A percentile compares a stretch with the other conserved stretches of the same genome.
Conservation (phyloP, 345 rosid species). For the Garcia nutans region DNA sequence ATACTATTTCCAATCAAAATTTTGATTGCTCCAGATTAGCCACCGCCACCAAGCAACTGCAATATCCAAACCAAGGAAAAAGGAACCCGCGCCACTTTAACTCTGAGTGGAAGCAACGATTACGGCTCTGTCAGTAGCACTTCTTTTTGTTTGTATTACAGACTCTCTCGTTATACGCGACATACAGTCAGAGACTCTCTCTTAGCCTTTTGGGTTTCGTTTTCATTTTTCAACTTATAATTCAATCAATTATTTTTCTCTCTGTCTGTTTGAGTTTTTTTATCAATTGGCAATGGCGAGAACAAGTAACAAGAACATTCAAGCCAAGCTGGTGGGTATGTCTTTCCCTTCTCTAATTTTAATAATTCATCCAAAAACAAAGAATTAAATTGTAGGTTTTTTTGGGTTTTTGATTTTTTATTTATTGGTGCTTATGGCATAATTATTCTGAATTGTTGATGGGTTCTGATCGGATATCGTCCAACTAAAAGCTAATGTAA, state of each 20-base stretch:
- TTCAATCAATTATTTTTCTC: background rate
- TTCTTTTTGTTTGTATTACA: background rate
- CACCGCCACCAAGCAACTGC: background rate
- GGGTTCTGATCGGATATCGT: background rate
- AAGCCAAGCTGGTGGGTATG: constrained; percentile 93
- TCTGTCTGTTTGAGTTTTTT: background rate
- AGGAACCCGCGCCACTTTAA: too few species aligned
- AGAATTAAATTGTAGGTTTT: background rate
- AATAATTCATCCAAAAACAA: background rate
- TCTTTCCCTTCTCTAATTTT: constrained; percentile 30
- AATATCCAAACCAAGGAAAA: too few species aligned
- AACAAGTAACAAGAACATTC: constrained; percentile 61
- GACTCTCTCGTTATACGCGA: background rate
- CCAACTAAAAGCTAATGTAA: background rate
- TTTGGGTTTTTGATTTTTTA: background rate
- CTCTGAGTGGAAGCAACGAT: background rate
- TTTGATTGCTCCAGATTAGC: background rate
- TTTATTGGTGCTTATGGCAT: background rate
- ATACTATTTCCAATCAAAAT: background rate
- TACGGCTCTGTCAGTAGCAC: background rate
- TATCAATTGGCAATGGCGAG: constrained; percentile 40
- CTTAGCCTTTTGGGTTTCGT: background rate
- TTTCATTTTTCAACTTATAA: background rate
- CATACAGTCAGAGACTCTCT: background rate
- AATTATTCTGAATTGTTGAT: background rate